These are phyloP conservation scores for Botrytis byssoidea DNA, from an alignment of 2,329 filamentous ascomycete species.

Conservation along the genomic window DNA sequence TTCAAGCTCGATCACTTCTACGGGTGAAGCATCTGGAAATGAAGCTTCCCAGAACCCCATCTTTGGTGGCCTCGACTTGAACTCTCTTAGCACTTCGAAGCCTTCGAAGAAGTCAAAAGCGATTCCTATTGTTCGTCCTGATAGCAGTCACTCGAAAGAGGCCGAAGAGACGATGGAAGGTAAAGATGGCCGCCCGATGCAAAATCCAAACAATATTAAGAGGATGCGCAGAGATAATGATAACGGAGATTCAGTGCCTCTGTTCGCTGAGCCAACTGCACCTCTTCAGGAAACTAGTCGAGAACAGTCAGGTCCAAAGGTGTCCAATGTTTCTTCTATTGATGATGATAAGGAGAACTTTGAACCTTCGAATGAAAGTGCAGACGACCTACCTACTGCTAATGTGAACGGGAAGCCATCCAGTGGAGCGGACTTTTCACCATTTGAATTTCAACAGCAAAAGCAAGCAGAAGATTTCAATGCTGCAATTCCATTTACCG, in stretches of 20 bases:
- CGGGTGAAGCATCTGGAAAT: conserved; percentile 47
- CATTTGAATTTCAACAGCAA: conserved; percentile 58
- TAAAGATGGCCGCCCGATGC: conserved; percentile 59
- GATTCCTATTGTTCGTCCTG: conserved; percentile 73
- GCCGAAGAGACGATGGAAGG: conserved; percentile 49
- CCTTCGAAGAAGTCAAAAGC: conserved; percentile 75
- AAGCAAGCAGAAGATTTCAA: conserved; percentile 43
- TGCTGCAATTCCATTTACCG: conserved; percentile 35
- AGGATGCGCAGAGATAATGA: conserved; percentile 64
- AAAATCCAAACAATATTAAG: conserved; percentile 70
- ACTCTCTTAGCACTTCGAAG: conserved; percentile 60
- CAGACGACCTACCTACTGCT: conserved; percentile 22
- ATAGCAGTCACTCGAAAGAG: conserved; percentile 48
- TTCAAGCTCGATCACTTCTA: conserved; percentile 47
- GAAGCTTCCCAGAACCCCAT: conserved; percentile 52
- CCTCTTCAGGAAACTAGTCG: conserved; percentile 39
- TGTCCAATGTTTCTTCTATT: conserved; percentile 23
- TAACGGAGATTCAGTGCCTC: conserved; percentile 70
- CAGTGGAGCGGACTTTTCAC: conserved; percentile 53
- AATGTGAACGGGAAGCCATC: conserved; percentile 45
- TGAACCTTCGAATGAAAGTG: conserved; percentile 27
- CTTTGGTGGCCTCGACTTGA: conserved; percentile 68
- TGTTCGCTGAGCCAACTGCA: conserved; percentile 63
- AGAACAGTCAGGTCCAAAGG: conserved; percentile 38
- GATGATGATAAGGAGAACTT: conserved; percentile 39